Base-by-base conservation (phyloP, 2,329 filamentous ascomycete species). In the Penicillium sumatraense region DNA sequence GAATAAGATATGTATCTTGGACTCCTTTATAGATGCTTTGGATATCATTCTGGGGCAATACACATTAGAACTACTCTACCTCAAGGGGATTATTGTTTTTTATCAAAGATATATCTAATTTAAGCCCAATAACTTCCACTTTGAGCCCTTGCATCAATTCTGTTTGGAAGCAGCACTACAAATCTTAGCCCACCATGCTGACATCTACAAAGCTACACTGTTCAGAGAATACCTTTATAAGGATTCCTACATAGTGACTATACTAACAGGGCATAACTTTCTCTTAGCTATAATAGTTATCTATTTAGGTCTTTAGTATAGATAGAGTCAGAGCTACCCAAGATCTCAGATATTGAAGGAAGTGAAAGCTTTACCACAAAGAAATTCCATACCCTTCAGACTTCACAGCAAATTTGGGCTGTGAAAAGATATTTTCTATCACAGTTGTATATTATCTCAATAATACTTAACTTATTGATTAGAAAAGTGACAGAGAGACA, bases 201-300 rank as follows among this genome's bases (percentile, higher is more conserved):
- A 78, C 2, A 69, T 84, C 9, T 76, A 80, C 59, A 68, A 77
- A 44, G 78, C 80, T 18, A 78, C 75, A 3, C 77, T 77, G 42
- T 82, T 82, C 0, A 81, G 82, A 1, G 80, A 79, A 5, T 71
- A 81, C 29, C 70, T 87, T 10, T 71, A 75, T 53, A 73, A 77
- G 49, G 77, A 81, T 40, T 76, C 77, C 5, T 87, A 84, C 84
- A 85, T 85, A 64, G 67, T 85, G n/a, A 80, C 79, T 1, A 81
- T 80, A 0, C 68, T 86, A 5, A 78, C 80, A 3, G 77, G 83
- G 45, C 83, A 86, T 59, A 84, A 87, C 63, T 87, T 83, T 47
- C 71, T 87, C 50, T 73, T 87, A 1, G 84, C 84, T 2, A 79
- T 80, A 53, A 83, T 84, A 77, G 75, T 86, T 1, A 59, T 87